Conservation (phyloP, 441 rosid genomes). For the Manihot esculenta region DNA sequence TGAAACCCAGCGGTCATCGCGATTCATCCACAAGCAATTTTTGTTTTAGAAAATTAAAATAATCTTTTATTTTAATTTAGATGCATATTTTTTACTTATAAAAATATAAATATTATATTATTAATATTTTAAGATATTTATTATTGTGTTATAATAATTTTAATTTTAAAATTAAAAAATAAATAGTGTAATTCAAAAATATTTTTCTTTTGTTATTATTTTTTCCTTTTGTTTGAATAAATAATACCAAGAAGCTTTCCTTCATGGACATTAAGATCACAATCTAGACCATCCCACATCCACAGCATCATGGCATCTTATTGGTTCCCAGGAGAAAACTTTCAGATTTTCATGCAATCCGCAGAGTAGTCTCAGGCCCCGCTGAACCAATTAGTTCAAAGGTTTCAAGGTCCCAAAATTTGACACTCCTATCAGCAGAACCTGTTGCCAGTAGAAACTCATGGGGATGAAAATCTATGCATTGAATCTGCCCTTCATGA, state of each 20-base stretch:
- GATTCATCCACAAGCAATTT: too few relatives aligned
- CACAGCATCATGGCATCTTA: conserved; percentile 79
- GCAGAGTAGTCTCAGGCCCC: conserved; percentile 93
- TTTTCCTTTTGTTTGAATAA: too few relatives aligned
- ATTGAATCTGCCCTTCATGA: conserved; percentile 92
- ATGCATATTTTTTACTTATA: too few relatives aligned
- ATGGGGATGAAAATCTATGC: conserved; percentile 97
- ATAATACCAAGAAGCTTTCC: conserved; percentile 99
- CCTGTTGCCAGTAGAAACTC: conserved; percentile 98
- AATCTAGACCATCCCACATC: conserved; percentile 99
- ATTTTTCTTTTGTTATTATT: too few relatives aligned
- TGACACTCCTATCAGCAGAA: conserved; percentile 97
- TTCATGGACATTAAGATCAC: conserved; percentile 90
- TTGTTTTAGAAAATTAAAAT: too few relatives aligned
- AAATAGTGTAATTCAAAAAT: too few relatives aligned
- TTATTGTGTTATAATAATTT: too few relatives aligned
- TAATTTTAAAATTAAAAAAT: too few relatives aligned
- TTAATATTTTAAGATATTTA: too few relatives aligned
- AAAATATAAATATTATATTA: too few relatives aligned
- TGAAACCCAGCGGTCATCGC: too few relatives aligned
- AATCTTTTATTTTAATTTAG: too few relatives aligned
- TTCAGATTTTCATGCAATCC: conserved; percentile 94
- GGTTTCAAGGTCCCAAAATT: conserved; percentile 99
- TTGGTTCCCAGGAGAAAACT: conserved; percentile 99
- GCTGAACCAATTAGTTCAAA: conserved; percentile 95